These are phyloP conservation scores for Globisporangium takayamanum DNA, from an alignment of 352 stramenopile species.

Conservation along the genomic window DNA sequence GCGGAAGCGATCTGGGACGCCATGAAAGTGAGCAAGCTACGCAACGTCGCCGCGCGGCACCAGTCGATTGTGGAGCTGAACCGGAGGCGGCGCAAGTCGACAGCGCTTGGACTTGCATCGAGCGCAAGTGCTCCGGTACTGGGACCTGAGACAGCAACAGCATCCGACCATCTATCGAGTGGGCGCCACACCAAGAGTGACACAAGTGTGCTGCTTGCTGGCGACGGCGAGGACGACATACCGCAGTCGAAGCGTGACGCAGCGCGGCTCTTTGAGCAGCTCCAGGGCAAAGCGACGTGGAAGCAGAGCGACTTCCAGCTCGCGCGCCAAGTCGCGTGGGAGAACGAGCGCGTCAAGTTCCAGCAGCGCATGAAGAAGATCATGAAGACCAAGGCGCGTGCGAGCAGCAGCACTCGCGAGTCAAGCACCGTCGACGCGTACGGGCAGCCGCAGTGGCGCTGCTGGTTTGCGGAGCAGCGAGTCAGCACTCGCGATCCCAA, in stretches of 20 bases:
- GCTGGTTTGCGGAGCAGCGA: background rate
- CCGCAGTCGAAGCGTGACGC: conserved; percentile 14
- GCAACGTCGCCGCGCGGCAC: conserved; percentile 15
- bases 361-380: conserved; percentile 67
- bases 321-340: conserved; percentile 56
- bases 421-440: background rate
- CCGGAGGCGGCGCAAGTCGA: conserved; percentile 13
- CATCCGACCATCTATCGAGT: background rate
- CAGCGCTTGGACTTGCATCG: conserved; percentile 5
- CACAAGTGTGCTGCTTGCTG: background rate
- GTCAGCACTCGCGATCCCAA: background rate
- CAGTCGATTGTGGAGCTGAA: conserved; percentile 18
- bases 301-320: conserved; percentile 70
- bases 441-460: background rate
- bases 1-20: conserved; percentile 51
- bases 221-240: background rate
- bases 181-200: background rate
- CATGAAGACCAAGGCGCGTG: conserved; percentile 35
- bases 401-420: conserved; percentile 6
- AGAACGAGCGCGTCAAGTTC: conserved; percentile 59
- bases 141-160: background rate
- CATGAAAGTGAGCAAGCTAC: conserved; percentile 46
- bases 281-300: conserved; percentile 62
- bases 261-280: conserved; percentile 53
- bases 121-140: conserved; percentile 27